Evolutionary conservation across 495 filamentous ascomycete genomes (phyloP).

Genomic region (Penicillium paradoxum): DNA sequence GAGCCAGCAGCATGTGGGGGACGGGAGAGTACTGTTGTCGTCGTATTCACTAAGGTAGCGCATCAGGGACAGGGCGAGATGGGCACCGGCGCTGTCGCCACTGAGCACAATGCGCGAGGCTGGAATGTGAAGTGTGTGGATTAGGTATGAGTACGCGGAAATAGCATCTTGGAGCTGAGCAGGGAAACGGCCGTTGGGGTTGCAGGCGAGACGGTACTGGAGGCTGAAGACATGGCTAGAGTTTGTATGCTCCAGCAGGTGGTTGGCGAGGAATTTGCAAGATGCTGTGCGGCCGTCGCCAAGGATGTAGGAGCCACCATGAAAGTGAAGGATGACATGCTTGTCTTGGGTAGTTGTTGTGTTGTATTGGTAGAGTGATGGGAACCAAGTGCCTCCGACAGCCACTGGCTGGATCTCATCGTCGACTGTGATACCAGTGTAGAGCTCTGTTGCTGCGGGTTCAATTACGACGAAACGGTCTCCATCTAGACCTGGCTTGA

Average conservation of each 20-base stretch:
- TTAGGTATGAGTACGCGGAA: constrained; percentile 35
- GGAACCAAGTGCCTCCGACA: constrained; percentile 35
- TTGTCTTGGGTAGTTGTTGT: constrained; percentile 1
- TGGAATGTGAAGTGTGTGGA: constrained; percentile 24
- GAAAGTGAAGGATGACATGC: constrained; percentile 43
- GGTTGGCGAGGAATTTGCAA: constrained; percentile 25
- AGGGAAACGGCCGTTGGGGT: constrained; percentile 33
- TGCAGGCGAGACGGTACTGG: constrained; percentile 38
- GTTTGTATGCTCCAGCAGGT: constrained; percentile 15
- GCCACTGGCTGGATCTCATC: constrained; percentile 22
- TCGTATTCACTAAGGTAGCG: constrained; percentile 19
- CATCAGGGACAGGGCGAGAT: constrained; percentile 36
- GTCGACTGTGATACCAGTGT: constrained; percentile 17
- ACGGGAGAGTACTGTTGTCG: constrained; percentile 9
- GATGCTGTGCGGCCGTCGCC: constrained; percentile 13
- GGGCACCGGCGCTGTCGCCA: constrained; percentile 43
- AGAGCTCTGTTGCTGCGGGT: constrained; percentile 14
- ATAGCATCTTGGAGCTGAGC: constrained; percentile 44
- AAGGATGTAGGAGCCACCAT: constrained; percentile 47
- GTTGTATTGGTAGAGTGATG: constrained; percentile 11
- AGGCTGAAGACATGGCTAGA: constrained; percentile 21
- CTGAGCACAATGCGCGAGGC: constrained; percentile 33
- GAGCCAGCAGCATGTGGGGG: constrained; percentile 23
- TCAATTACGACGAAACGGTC: constrained; percentile 16
- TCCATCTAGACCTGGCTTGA: constrained; percentile 7